Base-by-base conservation (phyloP, 768 basidiomycete genomes). In the Boletus huronensis region DNA sequence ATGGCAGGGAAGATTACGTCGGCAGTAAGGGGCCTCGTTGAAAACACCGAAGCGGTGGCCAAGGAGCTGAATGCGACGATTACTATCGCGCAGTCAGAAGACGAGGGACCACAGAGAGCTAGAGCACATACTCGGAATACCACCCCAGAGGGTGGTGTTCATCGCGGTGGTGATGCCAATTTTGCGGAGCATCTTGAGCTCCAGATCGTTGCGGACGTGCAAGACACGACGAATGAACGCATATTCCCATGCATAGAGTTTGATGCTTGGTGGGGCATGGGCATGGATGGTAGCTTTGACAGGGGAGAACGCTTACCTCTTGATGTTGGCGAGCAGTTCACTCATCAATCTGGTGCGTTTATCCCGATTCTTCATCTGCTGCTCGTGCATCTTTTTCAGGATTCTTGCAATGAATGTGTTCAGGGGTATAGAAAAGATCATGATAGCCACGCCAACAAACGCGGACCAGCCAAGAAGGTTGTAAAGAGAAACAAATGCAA, bases 1-100 rank as follows among this genome's bases (percentile, higher is more conserved):
- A 98, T 93, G 0, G 91, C 85, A n/a, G 96, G 96, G 79, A 98
- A 98, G 58, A 98, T 95, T 48, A 93, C 75, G 58, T 97, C 94
- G 0, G 88, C 82, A 0, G 96, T 98, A 2, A 98, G 71, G 4
- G 93, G 90, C 28, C 68, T 78, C 1, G 78, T 69, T 5, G 84
- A 83, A 2, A 79, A 78, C 17, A 76, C 63, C 0, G 90, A 84
- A 7, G 89, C 89, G 0, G 80, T 79, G 7, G 89, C 84, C 60
- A 95, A 88, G 0, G 90, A 92, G 63, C 87, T 85, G 69, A 93
- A 88, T 13, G 88, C 88, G 6, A 92, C 90, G 3, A 91, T 73
- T 14, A 90, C 79, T 77, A 42, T 17, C 11, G 16, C 38, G 32
- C 34, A 6, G 21, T 59, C 25, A 63, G 51, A 32, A 55, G 10